Evolutionary conservation across 2,329 filamentous ascomycete genomes (phyloP), one percentile per base, ranked within the genome.

Genomic region (Cordyceps militaris): DNA sequence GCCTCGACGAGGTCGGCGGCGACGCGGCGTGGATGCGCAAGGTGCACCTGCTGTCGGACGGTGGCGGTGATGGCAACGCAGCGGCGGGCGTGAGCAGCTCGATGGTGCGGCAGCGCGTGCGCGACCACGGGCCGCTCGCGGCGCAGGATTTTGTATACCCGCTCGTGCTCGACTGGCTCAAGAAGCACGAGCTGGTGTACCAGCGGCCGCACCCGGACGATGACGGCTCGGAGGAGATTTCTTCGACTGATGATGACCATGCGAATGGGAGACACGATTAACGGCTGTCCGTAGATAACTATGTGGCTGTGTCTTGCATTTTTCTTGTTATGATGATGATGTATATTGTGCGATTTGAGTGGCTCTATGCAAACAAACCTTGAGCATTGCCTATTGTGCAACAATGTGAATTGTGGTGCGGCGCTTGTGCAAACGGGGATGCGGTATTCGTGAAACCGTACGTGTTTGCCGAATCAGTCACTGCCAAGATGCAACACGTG

Each of bases 31-130:
- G 88, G 88, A 78, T 76, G 40, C 67, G 66, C 5, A 75, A 78
- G 62, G 80, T 92, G 30, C 79, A 84, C 60, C 69, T 90, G 67
- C 80, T 85, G 1, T 73, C 81, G 16, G 80, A 76, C 0, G 73
- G 81, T 14, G 80, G 76, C 0, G 71, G 71, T 16, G 74, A 72
- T 1, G 77, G 73, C 5, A 21, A 5, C 11, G 74, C 71, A 16
- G 16, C 43, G n/a, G 28, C 16, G 7, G 70, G 68, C 3, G 74
- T 84, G 40, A 84, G 81, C 61, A 84, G 81, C 61, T 91, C 89
- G 7, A 78, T 74, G 64, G 86, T 87, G 46, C 76, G 88, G 52
- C 76, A 78, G 32, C 80, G 83, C 6, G 80, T 81, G 1, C 76
- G 74, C 59, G 65, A 13, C 1, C 14, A 63, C 5, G 67, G 70